Evolutionary conservation across 805 yeast species (phyloP), one percentile per base, ranked within the genome.

Genomic region (Pichia kluyveri): DNA sequence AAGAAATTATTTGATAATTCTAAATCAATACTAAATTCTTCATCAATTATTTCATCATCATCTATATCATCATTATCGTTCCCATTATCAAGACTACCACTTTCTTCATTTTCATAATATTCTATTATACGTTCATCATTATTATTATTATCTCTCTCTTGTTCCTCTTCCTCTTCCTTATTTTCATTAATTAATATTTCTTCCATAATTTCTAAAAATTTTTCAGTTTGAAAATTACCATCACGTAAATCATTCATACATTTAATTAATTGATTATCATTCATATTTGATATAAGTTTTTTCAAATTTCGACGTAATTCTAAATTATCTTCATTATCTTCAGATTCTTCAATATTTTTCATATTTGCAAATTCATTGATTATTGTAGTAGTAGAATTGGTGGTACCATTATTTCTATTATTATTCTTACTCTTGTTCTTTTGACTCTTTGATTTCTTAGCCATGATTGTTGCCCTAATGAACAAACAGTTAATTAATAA

Each of bases 11-110:
- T 42, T 5, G 51, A n/a, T 10, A 54, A 46, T 30, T 57, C 57
- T 34, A 56, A 47, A 43, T 56, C 60, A 46, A 56, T 53, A 18
- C 56, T 45, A 38, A 51, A 57, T 43, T 56, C 57, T 26, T 30
- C 38, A 19, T 19, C 23, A 19, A 19, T 19, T 19, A 19, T 19
- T 19, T 19, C 23, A 19, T n/a, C n/a, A n/a, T n/a, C n/a, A 12
- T 38, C 38, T 30, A 27, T 23, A 17, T 37, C 32, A 19, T 30
- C 32, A 30, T 23, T 14, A n/a, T 11, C 19, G n/a, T n/a, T n/a
- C n/a, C n/a, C n/a, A n/a, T n/a, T n/a, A n/a, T n/a, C n/a, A n/a
- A n/a, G n/a, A n/a, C n/a, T n/a, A 11, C 15, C 32, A 18, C 19
- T 12, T 19, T 40, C 34, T 15, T 34, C 26, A 3, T 30, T 36